phyloP scores from a whole-genome alignment of 2,329 filamentous ascomycete genomes.

The Colletotrichum lupini region DNA sequence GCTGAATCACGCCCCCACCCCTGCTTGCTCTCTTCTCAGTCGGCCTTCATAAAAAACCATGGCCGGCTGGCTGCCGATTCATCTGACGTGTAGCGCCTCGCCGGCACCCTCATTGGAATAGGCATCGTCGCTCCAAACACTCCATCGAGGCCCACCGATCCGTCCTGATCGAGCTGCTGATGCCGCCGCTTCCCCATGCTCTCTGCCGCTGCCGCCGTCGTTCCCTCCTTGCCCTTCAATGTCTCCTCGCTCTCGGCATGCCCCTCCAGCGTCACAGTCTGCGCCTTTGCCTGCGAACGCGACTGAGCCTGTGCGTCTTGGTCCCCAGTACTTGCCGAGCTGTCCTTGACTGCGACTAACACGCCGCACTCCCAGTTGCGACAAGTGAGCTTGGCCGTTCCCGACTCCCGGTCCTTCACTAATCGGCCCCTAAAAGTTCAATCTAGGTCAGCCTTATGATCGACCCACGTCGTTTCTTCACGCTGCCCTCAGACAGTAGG shows the following conservation, averaged over 20 bases:
- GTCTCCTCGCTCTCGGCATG: constrained; percentile 19
- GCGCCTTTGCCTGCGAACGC: constrained; percentile 30
- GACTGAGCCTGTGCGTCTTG: constrained; percentile 31
- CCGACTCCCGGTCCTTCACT: constrained; percentile 74
- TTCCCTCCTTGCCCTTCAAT: constrained; percentile 20
- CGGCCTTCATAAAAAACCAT: constrained; percentile 52
- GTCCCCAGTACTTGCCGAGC: constrained; percentile 28
- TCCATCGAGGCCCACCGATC: constrained; percentile 16
- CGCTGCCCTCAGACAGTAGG: background rate
- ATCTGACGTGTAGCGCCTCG: constrained; percentile 55
- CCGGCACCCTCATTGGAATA: constrained; percentile 73
- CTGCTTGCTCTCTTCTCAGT: constrained; percentile 7
- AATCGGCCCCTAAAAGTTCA: constrained; percentile 75
- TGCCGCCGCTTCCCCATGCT: constrained; percentile 19
- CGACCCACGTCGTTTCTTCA: constrained; percentile 24
- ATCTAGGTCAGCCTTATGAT: constrained; percentile 32
- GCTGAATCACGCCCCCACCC: constrained; percentile 10
- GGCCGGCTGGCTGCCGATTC: constrained; percentile 43
- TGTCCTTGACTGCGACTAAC: constrained; percentile 68
- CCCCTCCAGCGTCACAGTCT: constrained; percentile 24
- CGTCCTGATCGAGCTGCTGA: constrained; percentile 13
- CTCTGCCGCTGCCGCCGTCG: background rate
- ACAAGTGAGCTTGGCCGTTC: constrained; percentile 80
- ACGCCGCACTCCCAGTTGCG: constrained; percentile 98
- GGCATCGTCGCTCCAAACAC: constrained; percentile 55